These are phyloP conservation scores for Talaromyces liani DNA, from an alignment of 495 filamentous ascomycete species.

Conservation along the genomic window DNA sequence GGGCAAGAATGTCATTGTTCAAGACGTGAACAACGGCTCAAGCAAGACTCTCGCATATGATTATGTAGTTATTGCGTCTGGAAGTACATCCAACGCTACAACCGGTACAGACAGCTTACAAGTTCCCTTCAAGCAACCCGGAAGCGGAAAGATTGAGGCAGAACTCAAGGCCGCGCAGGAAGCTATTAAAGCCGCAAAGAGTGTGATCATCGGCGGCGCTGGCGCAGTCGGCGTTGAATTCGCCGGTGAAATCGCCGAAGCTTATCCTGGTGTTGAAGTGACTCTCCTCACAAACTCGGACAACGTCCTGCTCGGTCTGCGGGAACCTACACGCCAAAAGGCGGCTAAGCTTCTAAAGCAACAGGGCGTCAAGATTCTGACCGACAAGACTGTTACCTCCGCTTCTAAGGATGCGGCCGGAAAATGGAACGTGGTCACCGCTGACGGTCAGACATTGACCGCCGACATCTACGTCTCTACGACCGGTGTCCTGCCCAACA, in stretches of 20 bases:
- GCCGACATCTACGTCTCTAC: constrained; percentile 59
- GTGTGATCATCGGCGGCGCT: constrained; percentile 58
- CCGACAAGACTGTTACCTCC: constrained; percentile 17
- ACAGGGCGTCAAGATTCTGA: constrained; percentile 16
- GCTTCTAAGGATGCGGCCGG: background rate
- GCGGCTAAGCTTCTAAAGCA: constrained; percentile 21
- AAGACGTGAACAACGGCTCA: constrained; percentile 17
- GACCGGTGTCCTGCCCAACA: constrained; percentile 54
- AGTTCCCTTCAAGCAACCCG: constrained; percentile 47
- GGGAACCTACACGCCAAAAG: constrained; percentile 15
- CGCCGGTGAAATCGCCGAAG: constrained; percentile 50
- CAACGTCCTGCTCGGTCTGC: constrained; percentile 26
- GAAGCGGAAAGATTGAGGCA: constrained; percentile 32
- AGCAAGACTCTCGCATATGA: constrained; percentile 34
- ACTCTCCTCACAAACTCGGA: constrained; percentile 35
- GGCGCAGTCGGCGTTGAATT: constrained; percentile 62
- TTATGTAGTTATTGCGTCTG: constrained; percentile 47
- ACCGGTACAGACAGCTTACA: constrained; percentile 24
- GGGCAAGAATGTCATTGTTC: constrained; percentile 35
- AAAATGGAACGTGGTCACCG: constrained; percentile 28
- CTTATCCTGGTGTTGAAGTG: constrained; percentile 29
- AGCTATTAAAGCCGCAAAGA: constrained; percentile 43
- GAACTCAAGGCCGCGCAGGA: constrained; percentile 36
- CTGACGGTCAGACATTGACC: constrained; percentile 30
- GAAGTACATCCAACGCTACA: constrained; percentile 37